These are phyloP conservation scores for Myxozyma melibiosi DNA, from an alignment of 805 yeast species.

Conservation along the genomic window DNA sequence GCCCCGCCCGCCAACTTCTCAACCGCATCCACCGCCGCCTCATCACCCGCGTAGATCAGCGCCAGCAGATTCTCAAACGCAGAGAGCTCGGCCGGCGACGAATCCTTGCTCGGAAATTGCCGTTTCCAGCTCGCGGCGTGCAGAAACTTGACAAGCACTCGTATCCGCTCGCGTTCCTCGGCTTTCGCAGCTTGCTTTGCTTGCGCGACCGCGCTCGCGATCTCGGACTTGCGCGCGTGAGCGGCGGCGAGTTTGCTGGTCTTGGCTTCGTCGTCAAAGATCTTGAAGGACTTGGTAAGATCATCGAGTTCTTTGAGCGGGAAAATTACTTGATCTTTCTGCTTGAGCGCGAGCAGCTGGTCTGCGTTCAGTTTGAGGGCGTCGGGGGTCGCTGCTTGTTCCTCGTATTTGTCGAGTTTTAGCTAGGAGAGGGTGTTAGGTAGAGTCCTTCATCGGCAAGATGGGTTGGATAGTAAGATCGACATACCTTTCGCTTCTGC, in stretches of 20 bases:
- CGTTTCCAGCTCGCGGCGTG: conserved; percentile 43
- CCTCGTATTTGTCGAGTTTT: conserved; percentile 42
- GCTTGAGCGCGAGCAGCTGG: conserved; percentile 42
- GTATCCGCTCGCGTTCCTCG: conserved; percentile 33
- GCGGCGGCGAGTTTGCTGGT: conserved; percentile 22
- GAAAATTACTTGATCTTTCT: conserved; percentile 41
- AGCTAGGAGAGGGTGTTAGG: not conserved
- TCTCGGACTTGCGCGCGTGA: conserved; percentile 24
- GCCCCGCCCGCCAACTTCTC: conserved; percentile 39
- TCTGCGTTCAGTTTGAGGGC: conserved; percentile 41
- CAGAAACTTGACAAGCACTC: conserved; percentile 38
- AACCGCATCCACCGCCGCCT: conserved; percentile 39
- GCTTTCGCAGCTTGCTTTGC: conserved; percentile 31
- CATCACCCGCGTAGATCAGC: conserved; percentile 41
- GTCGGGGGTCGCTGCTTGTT: conserved; percentile 36
- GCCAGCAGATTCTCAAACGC: conserved; percentile 41
- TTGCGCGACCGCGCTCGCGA: conserved; percentile 8
- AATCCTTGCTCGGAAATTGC: conserved; percentile 32
- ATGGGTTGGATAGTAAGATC: not conserved
- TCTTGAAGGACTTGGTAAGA: conserved; percentile 34
- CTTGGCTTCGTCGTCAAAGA: conserved; percentile 28
- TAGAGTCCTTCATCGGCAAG: not conserved
- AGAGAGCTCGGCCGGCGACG: conserved; percentile 31
- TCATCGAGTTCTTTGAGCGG: conserved; percentile 44
- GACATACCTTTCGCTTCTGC: conserved; percentile 40